phyloP scores from a whole-genome alignment of 1,284 basidiomycete genomes.

The Entoloma clypeatum region DNA sequence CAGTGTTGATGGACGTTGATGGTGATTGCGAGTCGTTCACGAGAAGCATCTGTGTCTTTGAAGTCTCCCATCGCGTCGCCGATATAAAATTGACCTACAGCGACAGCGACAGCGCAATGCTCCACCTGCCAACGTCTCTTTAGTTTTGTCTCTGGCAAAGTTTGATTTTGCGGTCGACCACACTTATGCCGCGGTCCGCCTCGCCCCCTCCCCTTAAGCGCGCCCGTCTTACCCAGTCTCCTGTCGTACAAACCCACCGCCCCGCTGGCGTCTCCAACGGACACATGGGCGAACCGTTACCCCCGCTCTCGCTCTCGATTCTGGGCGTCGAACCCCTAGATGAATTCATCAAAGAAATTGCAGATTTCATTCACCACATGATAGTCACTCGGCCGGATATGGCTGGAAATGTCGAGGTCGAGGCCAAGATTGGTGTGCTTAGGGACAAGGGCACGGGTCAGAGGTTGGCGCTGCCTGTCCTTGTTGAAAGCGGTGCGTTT shows the following conservation, averaged over 20 bases:
- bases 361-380: slow-evolving; percentile 83
- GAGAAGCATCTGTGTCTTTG: no score
- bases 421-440: slow-evolving; percentile 89
- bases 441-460: slow-evolving; percentile 55
- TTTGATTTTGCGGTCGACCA: background rate
- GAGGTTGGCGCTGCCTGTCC: slow-evolving; percentile 69
- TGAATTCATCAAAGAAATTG: slow-evolving; percentile 89
- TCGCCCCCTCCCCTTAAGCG: slow-evolving; percentile 35
- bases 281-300: slow-evolving; percentile 32
- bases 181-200: slow-evolving; percentile 21
- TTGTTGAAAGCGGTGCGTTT: slow-evolving; percentile 83
- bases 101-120: no score
- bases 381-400: slow-evolving; percentile 52
- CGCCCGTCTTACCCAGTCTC: slow-evolving; percentile 25
- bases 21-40: no score
- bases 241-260: slow-evolving; percentile 4
- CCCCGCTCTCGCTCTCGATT: slow-evolving; percentile 81
- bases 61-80: background rate
- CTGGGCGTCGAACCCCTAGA: slow-evolving; percentile 92
- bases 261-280: slow-evolving; percentile 16
- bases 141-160: background rate
- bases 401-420: slow-evolving; percentile 68
- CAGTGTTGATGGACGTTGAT: no score
- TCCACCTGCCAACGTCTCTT: no score
- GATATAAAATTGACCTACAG: slow-evolving; percentile 5